Evolutionary conservation across 2,329 filamentous ascomycete species (phyloP).

Genomic region (Aspergillus pseudoviridinutans): DNA sequence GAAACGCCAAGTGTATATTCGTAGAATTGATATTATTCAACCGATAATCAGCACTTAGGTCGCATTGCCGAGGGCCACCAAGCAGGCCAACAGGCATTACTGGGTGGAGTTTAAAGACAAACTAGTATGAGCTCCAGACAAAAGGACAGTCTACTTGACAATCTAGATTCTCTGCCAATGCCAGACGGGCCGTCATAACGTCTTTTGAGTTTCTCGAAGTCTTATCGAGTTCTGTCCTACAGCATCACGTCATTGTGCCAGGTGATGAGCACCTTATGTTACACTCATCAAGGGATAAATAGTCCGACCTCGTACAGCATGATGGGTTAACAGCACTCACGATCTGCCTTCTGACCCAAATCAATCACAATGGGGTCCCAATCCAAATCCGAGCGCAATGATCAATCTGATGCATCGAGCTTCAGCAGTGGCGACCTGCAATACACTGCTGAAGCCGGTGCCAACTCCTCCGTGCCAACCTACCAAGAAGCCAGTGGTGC

Average conservation of each 20-base stretch:
- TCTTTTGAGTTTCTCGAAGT: not conserved
- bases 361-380: constrained; percentile 1
- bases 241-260: constrained; percentile 4
- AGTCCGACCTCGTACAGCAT: not conserved
- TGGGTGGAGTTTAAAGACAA: too few species aligned
- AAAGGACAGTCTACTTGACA: too few species aligned
- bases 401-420: constrained; percentile 1
- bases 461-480: constrained; percentile 47
- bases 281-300: not conserved
- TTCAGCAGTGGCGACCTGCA: constrained; percentile 9
- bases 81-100: too few species aligned
- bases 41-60: too few species aligned
- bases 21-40: too few species aligned
- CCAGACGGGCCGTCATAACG: not conserved
- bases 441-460: constrained; percentile 12
- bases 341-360: not conserved
- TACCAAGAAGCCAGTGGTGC: constrained; percentile 62
- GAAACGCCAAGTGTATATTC: not conserved
- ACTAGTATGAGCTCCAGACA: too few species aligned
- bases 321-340: not conserved
- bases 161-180: not conserved
- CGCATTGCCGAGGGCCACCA: too few species aligned
- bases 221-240: not conserved
- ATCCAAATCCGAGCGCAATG: not conserved
- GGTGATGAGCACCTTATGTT: constrained; percentile 5